phyloP scores from a whole-genome alignment of 306 rosid species.

The Luffa aegyptiaca region DNA sequence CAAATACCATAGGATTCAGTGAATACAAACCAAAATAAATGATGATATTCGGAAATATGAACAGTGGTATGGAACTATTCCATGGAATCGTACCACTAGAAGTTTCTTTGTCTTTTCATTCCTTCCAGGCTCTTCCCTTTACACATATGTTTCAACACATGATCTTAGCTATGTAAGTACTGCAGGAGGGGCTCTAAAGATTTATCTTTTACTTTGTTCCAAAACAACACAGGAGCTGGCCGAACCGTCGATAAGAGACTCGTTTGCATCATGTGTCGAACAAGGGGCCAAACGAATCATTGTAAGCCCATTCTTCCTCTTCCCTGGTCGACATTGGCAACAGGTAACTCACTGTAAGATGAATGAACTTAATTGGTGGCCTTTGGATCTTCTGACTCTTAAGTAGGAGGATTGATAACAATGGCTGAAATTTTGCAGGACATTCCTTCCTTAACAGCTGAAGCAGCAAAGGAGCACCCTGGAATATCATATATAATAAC shows the following conservation, averaged over 20 bases:
- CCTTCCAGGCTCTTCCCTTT: not conserved
- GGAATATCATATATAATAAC: constrained; percentile 57
- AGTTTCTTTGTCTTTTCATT: not conserved
- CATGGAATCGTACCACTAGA: not conserved
- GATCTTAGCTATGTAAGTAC: not conserved
- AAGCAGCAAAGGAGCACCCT: constrained; percentile 77
- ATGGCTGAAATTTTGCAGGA: constrained; percentile 38
- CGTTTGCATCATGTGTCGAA: constrained; percentile 51
- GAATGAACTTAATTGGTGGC: not conserved
- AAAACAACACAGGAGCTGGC: constrained; percentile 60
- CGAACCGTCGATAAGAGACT: constrained; percentile 62
- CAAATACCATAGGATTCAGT: not conserved
- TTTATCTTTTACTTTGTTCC: not conserved
- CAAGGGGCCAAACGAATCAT: constrained; percentile 62
- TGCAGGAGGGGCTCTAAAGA: not conserved
- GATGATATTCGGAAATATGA: not conserved
- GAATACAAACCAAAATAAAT: not conserved
- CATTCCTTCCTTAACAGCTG: constrained; percentile 78
- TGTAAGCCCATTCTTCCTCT: constrained; percentile 79
- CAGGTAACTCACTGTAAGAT: constrained; percentile 35
- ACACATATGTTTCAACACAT: not conserved
- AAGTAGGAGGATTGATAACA: not conserved
- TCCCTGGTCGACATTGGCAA: constrained; percentile 87
- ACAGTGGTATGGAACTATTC: not conserved
- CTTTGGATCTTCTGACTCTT: not conserved